Evolutionary conservation across 306 rosid species (phyloP).

Genomic region (Quercus robur): DNA sequence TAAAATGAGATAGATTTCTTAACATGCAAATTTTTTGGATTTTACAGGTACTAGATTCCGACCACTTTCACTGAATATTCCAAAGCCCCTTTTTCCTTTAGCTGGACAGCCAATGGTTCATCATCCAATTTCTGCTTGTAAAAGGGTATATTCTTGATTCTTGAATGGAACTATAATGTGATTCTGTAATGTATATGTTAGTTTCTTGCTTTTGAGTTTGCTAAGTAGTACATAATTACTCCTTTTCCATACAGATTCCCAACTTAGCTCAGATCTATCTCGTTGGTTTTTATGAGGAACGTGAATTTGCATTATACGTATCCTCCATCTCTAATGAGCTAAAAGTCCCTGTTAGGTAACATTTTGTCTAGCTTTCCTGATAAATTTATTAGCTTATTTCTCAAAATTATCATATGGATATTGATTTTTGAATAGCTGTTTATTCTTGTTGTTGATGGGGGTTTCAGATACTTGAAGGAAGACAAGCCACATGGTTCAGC

Average conservation of each 20-base stretch:
- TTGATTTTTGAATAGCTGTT: neutral
- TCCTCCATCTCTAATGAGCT: conserved; percentile 94
- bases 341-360: conserved; percentile 80
- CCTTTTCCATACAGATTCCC: conserved; percentile 62
- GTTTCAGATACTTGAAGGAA: conserved; percentile 77
- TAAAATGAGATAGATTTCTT: neutral
- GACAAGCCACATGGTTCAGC: conserved; percentile 97
- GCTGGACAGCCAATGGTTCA: conserved; percentile 99
- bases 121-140: conserved; percentile 96
- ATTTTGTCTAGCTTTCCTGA: neutral
- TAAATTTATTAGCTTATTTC: conserved; percentile 4
- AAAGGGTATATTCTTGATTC: conserved; percentile 49
- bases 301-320: conserved; percentile 76
- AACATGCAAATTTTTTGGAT: conserved; percentile 6
- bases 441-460: conserved; percentile 5
- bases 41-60: conserved; percentile 86
- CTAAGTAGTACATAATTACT: neutral
- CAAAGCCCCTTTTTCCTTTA: conserved; percentile 94
- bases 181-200: neutral
- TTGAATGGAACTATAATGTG: neutral
- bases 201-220: neutral
- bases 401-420: neutral
- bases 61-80: conserved; percentile 83
- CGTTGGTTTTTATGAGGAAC: conserved; percentile 93
- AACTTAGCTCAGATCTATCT: conserved; percentile 82